Evolutionary conservation across 352 stramenopile genomes (phyloP).

Genomic region (Globisporangium spinosum): DNA sequence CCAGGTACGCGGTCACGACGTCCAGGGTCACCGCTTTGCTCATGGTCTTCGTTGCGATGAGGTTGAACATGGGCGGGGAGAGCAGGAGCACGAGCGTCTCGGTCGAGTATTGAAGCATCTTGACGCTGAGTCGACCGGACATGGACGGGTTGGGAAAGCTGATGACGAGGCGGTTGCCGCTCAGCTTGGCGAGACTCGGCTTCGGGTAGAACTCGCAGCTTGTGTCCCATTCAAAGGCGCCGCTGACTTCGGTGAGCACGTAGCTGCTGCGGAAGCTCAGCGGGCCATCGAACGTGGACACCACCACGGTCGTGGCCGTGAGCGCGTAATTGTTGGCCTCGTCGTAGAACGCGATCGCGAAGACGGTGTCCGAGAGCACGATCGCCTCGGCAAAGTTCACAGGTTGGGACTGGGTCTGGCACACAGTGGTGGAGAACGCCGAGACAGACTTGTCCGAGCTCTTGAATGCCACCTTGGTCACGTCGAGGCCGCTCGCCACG

Average conservation of each 20-base stretch:
- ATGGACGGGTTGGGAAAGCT: constrained; percentile 59
- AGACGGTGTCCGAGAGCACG: constrained; percentile 36
- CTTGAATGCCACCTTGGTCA: constrained; percentile 34
- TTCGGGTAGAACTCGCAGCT: constrained; percentile 38
- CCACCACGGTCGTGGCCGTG: constrained; percentile 35
- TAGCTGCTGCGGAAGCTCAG: constrained; percentile 42
- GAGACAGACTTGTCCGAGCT: constrained; percentile 15
- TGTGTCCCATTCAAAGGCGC: constrained; percentile 39
- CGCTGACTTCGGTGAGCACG: constrained; percentile 38
- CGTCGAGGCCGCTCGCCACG: constrained; percentile 32
- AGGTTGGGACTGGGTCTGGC: constrained; percentile 40
- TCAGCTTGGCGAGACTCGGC: constrained; percentile 35
- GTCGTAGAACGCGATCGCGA: constrained; percentile 58
- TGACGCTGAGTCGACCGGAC: constrained; percentile 39
- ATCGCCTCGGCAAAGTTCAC: constrained; percentile 35
- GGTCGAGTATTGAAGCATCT: constrained; percentile 42
- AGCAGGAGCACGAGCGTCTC: constrained; percentile 44
- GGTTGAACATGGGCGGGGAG: constrained; percentile 28
- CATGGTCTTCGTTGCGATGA: constrained; percentile 15
- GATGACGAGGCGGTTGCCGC: constrained; percentile 51
- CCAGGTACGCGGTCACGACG: constrained; percentile 41
- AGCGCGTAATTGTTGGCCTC: constrained; percentile 50
- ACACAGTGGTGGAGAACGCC: constrained; percentile 35
- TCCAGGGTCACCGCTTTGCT: constrained; percentile 35
- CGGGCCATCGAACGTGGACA: constrained; percentile 24